A percentile compares a stretch with the other conserved stretches of the same genome.
Evolutionary conservation across 2,329 filamentous ascomycete genomes (phyloP).

Genomic region (Trichophaea hybrida): DNA sequence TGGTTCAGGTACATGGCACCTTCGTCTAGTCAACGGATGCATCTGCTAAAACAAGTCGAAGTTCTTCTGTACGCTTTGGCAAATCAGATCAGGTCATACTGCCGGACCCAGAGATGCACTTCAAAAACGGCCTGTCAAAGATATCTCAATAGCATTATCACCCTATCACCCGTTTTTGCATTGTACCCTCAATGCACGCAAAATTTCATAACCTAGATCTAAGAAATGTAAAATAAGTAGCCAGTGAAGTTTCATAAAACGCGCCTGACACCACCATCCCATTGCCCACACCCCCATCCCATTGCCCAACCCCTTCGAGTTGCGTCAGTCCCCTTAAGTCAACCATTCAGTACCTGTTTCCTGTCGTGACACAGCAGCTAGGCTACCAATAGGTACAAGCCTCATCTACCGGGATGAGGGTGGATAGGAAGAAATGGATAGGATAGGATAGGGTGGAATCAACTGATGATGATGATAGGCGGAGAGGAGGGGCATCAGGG

Average conservation of each 20-base stretch:
- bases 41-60: too few species aligned
- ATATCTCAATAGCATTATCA: background rate
- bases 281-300: constrained; percentile 75
- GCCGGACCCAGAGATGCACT: constrained; percentile 45
- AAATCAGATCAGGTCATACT: too few species aligned
- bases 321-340: constrained; percentile 64
- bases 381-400: too few species aligned
- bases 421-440: too few species aligned
- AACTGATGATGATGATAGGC: background rate
- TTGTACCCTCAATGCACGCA: background rate
- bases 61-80: too few species aligned
- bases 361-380: too few species aligned
- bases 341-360: constrained; percentile 28
- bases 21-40: too few species aligned
- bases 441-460: background rate
- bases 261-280: constrained; percentile 97
- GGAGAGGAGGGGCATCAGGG: too few species aligned
- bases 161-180: background rate
- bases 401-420: too few species aligned
- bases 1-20: too few species aligned
- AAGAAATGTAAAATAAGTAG: constrained; percentile 31
- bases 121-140: constrained; percentile 41
- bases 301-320: constrained; percentile 80
- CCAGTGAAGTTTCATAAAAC: constrained; percentile 85
- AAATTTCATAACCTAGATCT: too few species aligned